Base-by-base conservation (phyloP, 2,329 filamentous ascomycete species). In the Ceratocystis cubensis region DNA sequence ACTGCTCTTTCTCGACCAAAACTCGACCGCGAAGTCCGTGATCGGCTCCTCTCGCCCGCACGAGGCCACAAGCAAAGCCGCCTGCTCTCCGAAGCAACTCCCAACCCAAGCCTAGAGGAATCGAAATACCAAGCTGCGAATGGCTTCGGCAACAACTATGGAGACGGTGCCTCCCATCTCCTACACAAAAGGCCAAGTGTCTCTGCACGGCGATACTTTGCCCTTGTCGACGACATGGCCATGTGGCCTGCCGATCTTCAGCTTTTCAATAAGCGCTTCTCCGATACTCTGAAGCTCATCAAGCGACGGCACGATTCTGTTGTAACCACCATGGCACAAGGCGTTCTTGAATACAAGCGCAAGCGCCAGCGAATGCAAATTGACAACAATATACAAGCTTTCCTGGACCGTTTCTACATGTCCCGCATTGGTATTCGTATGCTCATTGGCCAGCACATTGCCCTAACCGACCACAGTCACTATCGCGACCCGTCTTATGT, bases 361-460 rank as follows among this genome's bases (percentile, higher is more conserved):
- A 93, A 88, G 75, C 85, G 91, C 69, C 94, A 99, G 81, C 86
- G 94, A 65, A 94, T 97, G 88, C 94, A 97, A 75, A 99, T 99
- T 73, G 94, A 97, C 77, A 88, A 92, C 75, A 95, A 92, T 72
- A 96, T 99, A 68, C 94, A 99, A 76, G 88, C 91, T 66, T 99
- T 99, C 80, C 85, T 99, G 70, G 94, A 99, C 78, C 89, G 94
- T 68, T 99, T 99, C 78, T 99, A 99, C 81, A 99, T 99, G 94
- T 96, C 92, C 57, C 90, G 94, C 69, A 99, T 99, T 73, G 94
- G 94, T 70, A 99, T 99, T 71, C 89, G 94, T 72, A 99, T 99
- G 94, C 86, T 99, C 63, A 96, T 99, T 72, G 94, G 94, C 65
- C 94, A 99, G 76, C 94, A 99, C 79, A 96, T 99, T 73, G 94